These are phyloP conservation scores for Oryza meridionalis DNA, from an alignment of 176 grass and related monocot species.

Conservation along the genomic window DNA sequence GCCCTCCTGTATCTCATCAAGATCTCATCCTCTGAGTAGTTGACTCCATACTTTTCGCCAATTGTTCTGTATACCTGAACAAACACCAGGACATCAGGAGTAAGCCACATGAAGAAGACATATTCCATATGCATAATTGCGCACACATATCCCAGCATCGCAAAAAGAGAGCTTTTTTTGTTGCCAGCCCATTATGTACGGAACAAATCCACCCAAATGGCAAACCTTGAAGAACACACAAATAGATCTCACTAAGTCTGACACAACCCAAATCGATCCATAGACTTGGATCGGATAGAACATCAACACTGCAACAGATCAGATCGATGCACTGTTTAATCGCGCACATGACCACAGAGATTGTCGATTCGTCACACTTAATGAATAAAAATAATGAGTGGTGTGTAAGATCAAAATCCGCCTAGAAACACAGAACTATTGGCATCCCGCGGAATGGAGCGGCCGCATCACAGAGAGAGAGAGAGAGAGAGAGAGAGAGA, in stretches of 20 bases:
- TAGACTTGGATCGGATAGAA: not conserved
- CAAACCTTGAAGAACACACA: not conserved
- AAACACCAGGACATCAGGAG: not conserved
- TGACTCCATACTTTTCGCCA: slow-evolving; percentile 90
- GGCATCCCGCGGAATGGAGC: not conserved
- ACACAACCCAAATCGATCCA: not conserved
- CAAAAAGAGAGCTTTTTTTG: not conserved
- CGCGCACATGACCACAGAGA: not conserved
- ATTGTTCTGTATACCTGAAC: slow-evolving; percentile 78
- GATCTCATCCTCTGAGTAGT: slow-evolving; percentile 89
- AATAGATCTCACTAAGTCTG: slow-evolving; percentile 16
- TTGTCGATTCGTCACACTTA: not conserved
- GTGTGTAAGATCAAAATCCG: not conserved
- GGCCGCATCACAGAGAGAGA: not conserved
- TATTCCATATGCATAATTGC: not conserved
- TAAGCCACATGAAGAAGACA: not conserved
- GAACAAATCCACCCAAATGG: not conserved
- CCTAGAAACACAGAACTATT: not conserved
- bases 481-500: not conserved
- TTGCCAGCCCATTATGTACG: not conserved
- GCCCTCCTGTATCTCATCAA: slow-evolving; percentile 69
- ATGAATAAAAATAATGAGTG: not conserved
- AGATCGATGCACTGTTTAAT: not conserved
- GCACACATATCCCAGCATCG: not conserved
- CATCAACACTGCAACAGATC: not conserved